These are phyloP conservation scores for Pyropia yezoensis DNA, from an alignment of 23 red algal genomes.

Conservation along the genomic window DNA sequence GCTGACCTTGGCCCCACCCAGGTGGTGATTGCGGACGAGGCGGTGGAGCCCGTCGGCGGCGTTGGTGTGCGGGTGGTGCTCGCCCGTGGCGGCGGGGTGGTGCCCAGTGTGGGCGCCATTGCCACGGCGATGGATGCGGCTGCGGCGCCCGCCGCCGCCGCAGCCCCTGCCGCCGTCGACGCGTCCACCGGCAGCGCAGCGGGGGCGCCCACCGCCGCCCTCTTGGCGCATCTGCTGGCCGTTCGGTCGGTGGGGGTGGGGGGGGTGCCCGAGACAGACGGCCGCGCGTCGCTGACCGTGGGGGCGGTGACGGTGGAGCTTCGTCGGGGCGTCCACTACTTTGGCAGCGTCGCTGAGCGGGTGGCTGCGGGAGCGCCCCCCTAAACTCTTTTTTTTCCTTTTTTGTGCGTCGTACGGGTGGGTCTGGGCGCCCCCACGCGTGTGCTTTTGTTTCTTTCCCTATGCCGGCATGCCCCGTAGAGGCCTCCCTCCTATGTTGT, in stretches of 20 bases:
- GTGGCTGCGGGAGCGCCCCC: constrained; percentile 33
- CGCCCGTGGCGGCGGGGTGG: too few relatives aligned
- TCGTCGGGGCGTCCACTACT: constrained; percentile 17
- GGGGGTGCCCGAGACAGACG: neutral
- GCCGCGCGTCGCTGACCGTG: constrained; percentile 11
- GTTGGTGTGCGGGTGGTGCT: too few relatives aligned
- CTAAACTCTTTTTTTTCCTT: neutral
- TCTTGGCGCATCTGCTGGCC: neutral
- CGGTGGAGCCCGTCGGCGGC: too few relatives aligned
- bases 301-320: constrained; percentile 10
- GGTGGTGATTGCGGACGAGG: too few relatives aligned
- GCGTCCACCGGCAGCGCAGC: constrained; percentile 1
- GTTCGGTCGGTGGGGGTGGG: neutral
- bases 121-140: constrained; percentile 10
- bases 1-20: too few relatives aligned
- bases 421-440: too few relatives aligned
- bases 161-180: too few relatives aligned
- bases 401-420: too few relatives aligned
- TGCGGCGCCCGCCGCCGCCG: neutral
- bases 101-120: constrained; percentile 1
- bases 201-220: neutral
- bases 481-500: too few relatives aligned
- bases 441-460: too few relatives aligned
- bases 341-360: constrained; percentile 21
- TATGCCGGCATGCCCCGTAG: too few relatives aligned